Conservation (phyloP, 1,284 basidiomycete genomes). For the Peniophora sp. region DNA sequence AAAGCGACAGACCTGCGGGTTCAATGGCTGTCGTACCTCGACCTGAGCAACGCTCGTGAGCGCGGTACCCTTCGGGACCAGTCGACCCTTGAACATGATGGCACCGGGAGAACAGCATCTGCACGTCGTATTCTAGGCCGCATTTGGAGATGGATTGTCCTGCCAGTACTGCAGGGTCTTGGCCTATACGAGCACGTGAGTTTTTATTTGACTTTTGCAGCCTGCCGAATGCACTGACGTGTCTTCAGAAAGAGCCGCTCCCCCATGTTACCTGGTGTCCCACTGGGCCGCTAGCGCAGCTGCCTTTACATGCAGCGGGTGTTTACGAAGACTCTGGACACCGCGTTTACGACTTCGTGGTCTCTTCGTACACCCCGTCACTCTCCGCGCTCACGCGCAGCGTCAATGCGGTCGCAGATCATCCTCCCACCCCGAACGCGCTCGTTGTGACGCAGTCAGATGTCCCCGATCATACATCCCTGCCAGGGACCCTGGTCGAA, state of each 20-base stretch:
- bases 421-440: neutral
- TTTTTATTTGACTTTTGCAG: no score
- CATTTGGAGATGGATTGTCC: no score
- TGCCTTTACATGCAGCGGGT: neutral
- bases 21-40: no score
- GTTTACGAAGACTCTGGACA: neutral
- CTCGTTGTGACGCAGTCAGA: neutral
- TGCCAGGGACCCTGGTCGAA: neutral
- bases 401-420: neutral
- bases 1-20: no score
- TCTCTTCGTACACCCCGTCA: neutral
- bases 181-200: no score
- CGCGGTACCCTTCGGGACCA: no score
- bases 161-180: no score
- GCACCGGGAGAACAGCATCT: no score
- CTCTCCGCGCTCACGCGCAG: neutral
- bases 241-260: neutral
- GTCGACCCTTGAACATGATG: no score
- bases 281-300: neutral
- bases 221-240: no score
- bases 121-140: no score
- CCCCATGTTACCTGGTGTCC: neutral
- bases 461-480: neutral
- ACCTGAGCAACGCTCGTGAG: no score
- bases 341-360: neutral